Evolutionary conservation across 306 rosid genomes (phyloP), one percentile per base, ranked within the genome.

Genomic region (Mucuna pruriens): DNA sequence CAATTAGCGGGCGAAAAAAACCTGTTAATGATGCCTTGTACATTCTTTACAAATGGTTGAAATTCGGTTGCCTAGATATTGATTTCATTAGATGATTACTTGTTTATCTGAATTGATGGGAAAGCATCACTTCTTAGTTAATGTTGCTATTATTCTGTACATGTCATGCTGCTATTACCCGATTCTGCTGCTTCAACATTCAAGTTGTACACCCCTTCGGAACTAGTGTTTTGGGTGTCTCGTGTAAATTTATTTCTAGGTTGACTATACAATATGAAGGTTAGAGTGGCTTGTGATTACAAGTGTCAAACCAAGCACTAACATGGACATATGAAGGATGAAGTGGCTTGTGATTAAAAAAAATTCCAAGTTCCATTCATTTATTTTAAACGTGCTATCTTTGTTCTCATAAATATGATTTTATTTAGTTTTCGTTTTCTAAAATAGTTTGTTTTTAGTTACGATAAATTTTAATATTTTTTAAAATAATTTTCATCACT

Each of bases 11-110:
- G 74, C 33, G 4, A 74, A 73, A 80, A 80, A 52, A 63, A 85
- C 84, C 75, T 74, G 85, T 51, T 65, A 88, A 85, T 69, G 75
- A 69, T 89, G 88, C 87, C 83, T 78, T 92, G 90, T 92, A 90
- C 88, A 89, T 87, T 78, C 79, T 78, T 87, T 46, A 90, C 88
- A 58, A 76, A 87, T 87, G 84, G 90, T 79, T 71, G 81, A 81
- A 83, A 83, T 79, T 84, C 78, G 86, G 92, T 87, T 74, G 80
- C 66, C 77, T 78, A 87, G 89, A 82, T 76, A 76, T 79, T 80
- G 85, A 80, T 79, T 88, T 84, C 33, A 75, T 61, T 74, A 71
- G 61, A 63, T 80, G 81, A 84, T 77, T 70, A 46, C 80, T 66
- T 63, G 76, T 90, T 84, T 83, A 83, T 84, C 82, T 81, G 85